A percentile compares a stretch with the other conserved stretches of the same genome.
Conservation (phyloP, 2,329 filamentous ascomycete genomes). For the Ceratocystis huliohia region DNA sequence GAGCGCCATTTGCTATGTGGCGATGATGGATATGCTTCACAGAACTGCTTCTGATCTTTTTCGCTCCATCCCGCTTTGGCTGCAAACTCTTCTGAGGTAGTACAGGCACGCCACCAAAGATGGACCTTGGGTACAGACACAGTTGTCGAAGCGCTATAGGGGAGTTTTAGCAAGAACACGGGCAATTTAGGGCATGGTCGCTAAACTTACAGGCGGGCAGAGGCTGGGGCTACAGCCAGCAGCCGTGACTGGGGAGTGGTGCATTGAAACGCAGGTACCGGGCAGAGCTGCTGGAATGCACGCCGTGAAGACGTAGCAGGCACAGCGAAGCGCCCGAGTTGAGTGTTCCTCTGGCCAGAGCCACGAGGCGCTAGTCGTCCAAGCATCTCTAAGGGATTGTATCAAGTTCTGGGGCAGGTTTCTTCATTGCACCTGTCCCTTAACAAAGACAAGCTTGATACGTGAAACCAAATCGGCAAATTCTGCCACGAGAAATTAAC, state of each 20-base stretch:
- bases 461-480: not conserved
- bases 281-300: not conserved
- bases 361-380: slow-evolving; percentile 14
- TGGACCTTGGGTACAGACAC: not conserved
- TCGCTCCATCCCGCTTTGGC: slow-evolving; percentile 4
- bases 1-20: slow-evolving; percentile 10
- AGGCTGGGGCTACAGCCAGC: not conserved
- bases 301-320: not conserved
- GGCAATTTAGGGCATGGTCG: not conserved
- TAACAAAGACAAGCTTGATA: not conserved
- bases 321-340: not conserved
- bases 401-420: not conserved
- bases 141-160: slow-evolving; percentile 14
- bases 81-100: slow-evolving; percentile 18
- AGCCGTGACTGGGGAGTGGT: not conserved
- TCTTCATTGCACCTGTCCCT: not conserved
- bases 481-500: not conserved
- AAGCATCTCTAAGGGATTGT: slow-evolving; percentile 1
- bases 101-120: slow-evolving; percentile 19
- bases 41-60: slow-evolving; percentile 12
- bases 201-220: slow-evolving; percentile 13
- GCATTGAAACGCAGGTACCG: not conserved
- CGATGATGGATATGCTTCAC: slow-evolving; percentile 12
- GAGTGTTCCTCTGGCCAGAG: not conserved
- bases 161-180: not conserved